Conservation (phyloP, 768 basidiomycete genomes). For the Tylopilus rubrobrunneus region DNA sequence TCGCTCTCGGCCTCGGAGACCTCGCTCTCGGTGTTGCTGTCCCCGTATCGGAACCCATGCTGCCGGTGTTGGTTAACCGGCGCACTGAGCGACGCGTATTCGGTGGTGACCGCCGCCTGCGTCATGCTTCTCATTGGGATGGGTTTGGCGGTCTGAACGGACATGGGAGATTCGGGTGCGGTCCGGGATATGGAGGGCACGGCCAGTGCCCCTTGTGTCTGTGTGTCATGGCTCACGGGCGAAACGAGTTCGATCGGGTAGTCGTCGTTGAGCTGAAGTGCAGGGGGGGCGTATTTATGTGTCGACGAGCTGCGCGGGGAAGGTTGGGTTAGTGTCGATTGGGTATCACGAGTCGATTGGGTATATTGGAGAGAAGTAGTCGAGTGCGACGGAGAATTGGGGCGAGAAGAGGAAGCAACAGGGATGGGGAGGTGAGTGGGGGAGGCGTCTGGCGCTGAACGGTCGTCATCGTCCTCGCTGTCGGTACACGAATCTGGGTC, state of each 20-base stretch:
- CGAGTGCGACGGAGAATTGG: conserved; percentile 28
- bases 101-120: conserved; percentile 4
- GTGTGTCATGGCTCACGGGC: conserved; percentile 6
- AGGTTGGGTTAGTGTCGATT: conserved; percentile 9
- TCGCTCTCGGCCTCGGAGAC: conserved; percentile 34
- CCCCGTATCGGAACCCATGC: conserved; percentile 18
- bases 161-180: conserved; percentile 38
- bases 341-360: conserved; percentile 25
- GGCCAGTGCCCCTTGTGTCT: conserved; percentile 39
- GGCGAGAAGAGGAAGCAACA: neutral
- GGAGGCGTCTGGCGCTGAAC: conserved; percentile 15
- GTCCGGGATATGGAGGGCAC: conserved; percentile 57
- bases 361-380: conserved; percentile 38
- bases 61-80: conserved; percentile 22
- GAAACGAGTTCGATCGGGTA: conserved; percentile 19
- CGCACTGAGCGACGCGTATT: conserved; percentile 27
- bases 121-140: conserved; percentile 10
- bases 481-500: conserved; percentile 30
- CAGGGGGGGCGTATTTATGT: conserved; percentile 24
- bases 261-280: conserved; percentile 26
- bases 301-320: conserved; percentile 5
- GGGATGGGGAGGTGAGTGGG: conserved; percentile 24
- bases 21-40: conserved; percentile 30
- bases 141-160: conserved; percentile 20
- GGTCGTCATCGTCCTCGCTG: conserved; percentile 31